Evolutionary conservation across 192 early-diverging fungal species (phyloP), one percentile per base, ranked within the genome.

Genomic region (Coemansia sp.): DNA sequence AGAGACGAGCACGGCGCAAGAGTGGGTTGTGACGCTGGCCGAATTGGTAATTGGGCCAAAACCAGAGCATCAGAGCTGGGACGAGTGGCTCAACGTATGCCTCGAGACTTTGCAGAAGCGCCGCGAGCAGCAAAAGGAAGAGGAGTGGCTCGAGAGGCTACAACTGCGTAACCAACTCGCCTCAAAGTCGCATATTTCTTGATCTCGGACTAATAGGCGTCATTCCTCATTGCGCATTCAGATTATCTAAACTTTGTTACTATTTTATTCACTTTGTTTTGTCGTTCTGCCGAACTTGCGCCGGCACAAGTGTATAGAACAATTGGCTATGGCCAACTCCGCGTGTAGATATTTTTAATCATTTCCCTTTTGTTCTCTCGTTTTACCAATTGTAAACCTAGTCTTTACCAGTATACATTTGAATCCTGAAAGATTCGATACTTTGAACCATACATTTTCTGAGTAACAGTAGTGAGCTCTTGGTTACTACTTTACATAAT

Each of bases 11-110:
- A 74, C 71, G 4, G 79, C 79, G 4, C 79, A 82, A 34, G 71
- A 82, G 42, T 82, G 79, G 79, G 74, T 82, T 2, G 70, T 82
- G n/a, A 70, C 74, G 2, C 50, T 82, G 29, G 79, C 79, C 2
- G 79, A 82, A 59, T 62, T 82, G 22, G 68, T 70, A 7, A 51
- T 76, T 58, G 79, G 79, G 17, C 79, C 79, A 17, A 82, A 82
- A 65, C 59, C 59, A n/a, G 71, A 82, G 65, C 44, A 41, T 50
- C 79, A 82, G 71, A 64, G 66, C 17, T 82, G 79, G 79, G 74
- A 82, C 60, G 79, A 82, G 27, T 82, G 79, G 79, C 79, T 82
- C 24, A 68, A 60, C 59, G 22, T 31, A 48, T 75, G 79, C 36
- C 41, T 82, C 17, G 74, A 76, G 20, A 45, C 59, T 0, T 46